Conservation (phyloP, 768 basidiomycete genomes). For the Tricholoma furcatifolium region DNA sequence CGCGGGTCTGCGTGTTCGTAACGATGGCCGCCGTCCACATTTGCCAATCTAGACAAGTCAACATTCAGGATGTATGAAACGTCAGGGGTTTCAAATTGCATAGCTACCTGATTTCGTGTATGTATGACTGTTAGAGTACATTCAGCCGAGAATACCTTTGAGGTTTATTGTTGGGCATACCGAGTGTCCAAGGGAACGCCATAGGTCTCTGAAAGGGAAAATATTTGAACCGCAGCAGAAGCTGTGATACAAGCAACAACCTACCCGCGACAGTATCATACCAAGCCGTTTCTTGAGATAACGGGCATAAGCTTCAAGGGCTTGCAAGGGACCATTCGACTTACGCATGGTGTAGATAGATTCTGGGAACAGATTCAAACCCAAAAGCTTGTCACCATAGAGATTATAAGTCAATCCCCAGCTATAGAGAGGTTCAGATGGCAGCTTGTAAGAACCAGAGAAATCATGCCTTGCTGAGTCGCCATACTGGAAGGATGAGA, state of each 20-base stretch:
- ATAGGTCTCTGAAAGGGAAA: constrained; percentile 33
- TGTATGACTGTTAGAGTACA: constrained; percentile 34
- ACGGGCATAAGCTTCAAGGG: neutral
- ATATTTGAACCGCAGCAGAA: neutral
- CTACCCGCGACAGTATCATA: constrained; percentile 45
- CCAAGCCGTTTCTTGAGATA: constrained; percentile 45
- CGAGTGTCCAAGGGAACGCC: constrained; percentile 51
- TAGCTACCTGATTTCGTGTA: constrained; percentile 53
- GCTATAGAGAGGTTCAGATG: constrained; percentile 21
- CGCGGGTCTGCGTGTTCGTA: constrained; percentile 42
- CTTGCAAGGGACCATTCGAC: constrained; percentile 7
- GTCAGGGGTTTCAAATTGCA: no score
- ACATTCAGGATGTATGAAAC: neutral
- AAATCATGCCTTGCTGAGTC: constrained; percentile 39
- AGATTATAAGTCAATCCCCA: constrained; percentile 68
- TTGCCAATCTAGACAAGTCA: constrained; percentile 47
- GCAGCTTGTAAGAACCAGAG: constrained; percentile 11
- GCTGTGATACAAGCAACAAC: constrained; percentile 8
- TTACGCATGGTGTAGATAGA: constrained; percentile 48
- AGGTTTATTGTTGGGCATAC: constrained; percentile 17
- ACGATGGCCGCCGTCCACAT: constrained; percentile 57
- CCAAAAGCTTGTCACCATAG: constrained; percentile 57
- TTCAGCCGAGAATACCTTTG: neutral
- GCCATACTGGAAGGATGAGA: constrained; percentile 41
- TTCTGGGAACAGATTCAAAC: constrained; percentile 50